Percentiles rank a stretch among this genome's conserved stretches.
phyloP scores from a whole-genome alignment of 176 grass and related monocot genomes.

The Carex parvula region DNA sequence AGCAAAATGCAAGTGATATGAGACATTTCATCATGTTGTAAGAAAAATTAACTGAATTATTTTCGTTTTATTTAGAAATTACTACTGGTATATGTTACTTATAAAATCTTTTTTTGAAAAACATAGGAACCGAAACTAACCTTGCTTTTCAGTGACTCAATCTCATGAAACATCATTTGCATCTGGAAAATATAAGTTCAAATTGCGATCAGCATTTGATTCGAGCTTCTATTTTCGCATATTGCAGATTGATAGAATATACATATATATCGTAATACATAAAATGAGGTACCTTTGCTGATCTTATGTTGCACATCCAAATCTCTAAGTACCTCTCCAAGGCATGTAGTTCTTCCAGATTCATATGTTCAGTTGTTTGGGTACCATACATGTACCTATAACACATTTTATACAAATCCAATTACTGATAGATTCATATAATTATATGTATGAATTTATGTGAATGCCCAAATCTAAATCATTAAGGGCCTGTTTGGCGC shows the following conservation, averaged over 20 bases:
- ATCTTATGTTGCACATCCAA: constrained; percentile 86
- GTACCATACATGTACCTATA: constrained; percentile 75
- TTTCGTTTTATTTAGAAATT: background rate
- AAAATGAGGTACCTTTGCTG: constrained; percentile 55
- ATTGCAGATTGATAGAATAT: background rate
- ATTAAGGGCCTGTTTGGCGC: background rate
- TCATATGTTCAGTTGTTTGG: constrained; percentile 62
- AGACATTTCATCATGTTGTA: background rate
- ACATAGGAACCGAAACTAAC: constrained; percentile 6
- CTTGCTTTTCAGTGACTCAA: constrained; percentile 85
- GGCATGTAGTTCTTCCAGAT: constrained; percentile 61
- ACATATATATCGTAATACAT: background rate
- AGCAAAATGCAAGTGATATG: background rate
- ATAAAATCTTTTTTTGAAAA: background rate
- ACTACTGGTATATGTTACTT: background rate
- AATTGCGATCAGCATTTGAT: constrained; percentile 13
- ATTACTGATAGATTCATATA: background rate
- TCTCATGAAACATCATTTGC: constrained; percentile 90
- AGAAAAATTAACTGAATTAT: background rate
- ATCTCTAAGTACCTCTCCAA: constrained; percentile 70
- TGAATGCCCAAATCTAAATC: background rate
- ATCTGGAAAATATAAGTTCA: constrained; percentile 42
- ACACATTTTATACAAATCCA: constrained; percentile 21
- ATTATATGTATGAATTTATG: background rate
- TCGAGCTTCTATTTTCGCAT: background rate